Evolutionary conservation across 169 alveolate species (phyloP), one percentile per base, ranked within the genome.

Genomic region (Neospora caninum): DNA sequence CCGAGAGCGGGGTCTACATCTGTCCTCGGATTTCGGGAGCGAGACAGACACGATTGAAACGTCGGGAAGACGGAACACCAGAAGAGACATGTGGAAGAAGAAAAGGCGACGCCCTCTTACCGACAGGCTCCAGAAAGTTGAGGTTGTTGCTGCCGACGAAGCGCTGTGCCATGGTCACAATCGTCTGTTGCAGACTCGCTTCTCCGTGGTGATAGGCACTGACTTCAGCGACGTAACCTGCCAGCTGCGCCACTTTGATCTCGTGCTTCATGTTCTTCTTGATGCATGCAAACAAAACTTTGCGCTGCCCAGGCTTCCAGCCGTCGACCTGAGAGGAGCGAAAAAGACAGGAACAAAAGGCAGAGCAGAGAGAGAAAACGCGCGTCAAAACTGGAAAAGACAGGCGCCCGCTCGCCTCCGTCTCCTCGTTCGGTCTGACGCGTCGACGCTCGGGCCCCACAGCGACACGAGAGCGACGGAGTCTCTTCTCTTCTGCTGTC

Each of bases 161-260:
- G 96, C 98, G 98, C 97, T 99, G 99, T 18, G 99, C 99, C 99
- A 99, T 98, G 88, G 99, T 99, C 34, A 99, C 98, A 95, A 99
- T 99, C 22, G 99, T 99, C 69, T 97, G 98, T 92, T 98, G 99
- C 92, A 99, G 95, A 45, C 99, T 98, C 58, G 97, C 94, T 95
- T 99, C 99, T 25, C 99, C 99, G 96, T 99, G 99, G 96, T 99
- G 99, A 97, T 99, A 99, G 39, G 99, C 99, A 22, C 99, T 98
- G 86, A 98, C 99, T 94, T 99, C 99, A 2, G 99, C 99, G 22
- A 99, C 99, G 95, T 99, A 99, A 29, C 99, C 99, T 22, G 97
- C 97, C 39, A 98, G 96, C 93, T 98, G 99, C 29, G 99, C 99
- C 64, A 99, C 99, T 92, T 99, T 99, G 87, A 99, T 94, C 96